Conservation (phyloP, 2,329 filamentous ascomycete species). For the Botrytis sinoallii region DNA sequence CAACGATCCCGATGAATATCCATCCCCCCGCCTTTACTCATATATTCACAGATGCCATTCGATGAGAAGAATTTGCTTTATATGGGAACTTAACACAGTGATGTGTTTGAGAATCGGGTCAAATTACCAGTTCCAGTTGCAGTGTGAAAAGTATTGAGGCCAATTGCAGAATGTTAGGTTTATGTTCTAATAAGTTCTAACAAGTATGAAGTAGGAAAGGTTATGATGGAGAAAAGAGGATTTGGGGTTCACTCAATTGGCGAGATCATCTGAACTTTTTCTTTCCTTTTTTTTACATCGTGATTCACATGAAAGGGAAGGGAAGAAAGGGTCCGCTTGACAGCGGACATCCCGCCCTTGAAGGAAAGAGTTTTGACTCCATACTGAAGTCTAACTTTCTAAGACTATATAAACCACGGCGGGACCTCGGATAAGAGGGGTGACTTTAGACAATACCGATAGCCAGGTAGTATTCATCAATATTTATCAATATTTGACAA, state of each 20-base stretch:
- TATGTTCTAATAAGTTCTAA: no score
- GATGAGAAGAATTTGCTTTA: background rate
- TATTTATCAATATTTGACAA: background rate
- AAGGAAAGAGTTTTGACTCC: background rate
- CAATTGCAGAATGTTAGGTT: background rate
- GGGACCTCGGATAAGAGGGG: background rate
- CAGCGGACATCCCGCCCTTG: conserved; percentile 1
- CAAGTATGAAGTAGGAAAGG: background rate
- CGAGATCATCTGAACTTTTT: conserved; percentile 6
- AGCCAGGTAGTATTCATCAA: background rate
- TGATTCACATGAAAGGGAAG: background rate
- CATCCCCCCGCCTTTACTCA: background rate
- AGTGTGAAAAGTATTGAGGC: background rate
- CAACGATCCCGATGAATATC: background rate
- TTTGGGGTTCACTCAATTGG: background rate
- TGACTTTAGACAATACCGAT: background rate
- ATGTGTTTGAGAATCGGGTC: background rate
- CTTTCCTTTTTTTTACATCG: background rate
- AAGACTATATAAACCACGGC: background rate
- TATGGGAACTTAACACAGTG: background rate
- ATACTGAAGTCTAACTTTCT: background rate
- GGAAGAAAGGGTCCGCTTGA: background rate
- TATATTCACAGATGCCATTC: background rate
- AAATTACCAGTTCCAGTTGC: background rate
- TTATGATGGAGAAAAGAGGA: background rate